These are phyloP conservation scores for Schizophyllum commune DNA, from an alignment of 1,284 basidiomycete genomes.

Conservation along the genomic window DNA sequence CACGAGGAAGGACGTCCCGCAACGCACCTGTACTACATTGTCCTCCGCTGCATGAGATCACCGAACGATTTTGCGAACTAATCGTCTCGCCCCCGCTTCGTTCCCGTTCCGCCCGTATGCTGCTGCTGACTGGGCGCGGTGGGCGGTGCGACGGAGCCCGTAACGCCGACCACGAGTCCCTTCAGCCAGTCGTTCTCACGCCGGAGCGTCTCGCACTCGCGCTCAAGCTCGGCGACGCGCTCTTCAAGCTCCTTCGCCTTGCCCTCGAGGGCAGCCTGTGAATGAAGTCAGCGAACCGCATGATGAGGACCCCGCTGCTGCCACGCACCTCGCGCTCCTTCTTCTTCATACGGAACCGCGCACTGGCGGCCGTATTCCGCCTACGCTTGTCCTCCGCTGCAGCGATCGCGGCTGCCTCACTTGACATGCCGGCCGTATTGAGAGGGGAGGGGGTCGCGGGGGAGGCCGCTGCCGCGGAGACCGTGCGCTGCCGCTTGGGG, in stretches of 20 bases:
- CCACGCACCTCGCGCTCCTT: constrained; percentile 76
- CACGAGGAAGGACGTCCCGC: background rate
- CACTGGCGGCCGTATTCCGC: constrained; percentile 92
- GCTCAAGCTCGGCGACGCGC: constrained; percentile 76
- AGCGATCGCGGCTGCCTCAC: constrained; percentile 22
- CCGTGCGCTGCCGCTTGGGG: constrained; percentile 48
- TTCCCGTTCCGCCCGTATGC: background rate
- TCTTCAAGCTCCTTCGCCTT: constrained; percentile 87
- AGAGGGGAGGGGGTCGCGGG: constrained; percentile 7
- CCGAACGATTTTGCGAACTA: background rate
- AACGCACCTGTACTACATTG: background rate
- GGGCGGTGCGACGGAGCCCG: constrained; percentile 44
- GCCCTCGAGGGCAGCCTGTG: constrained; percentile 70
- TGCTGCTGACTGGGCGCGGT: background rate
- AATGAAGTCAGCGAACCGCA: background rate
- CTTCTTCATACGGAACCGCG: constrained; percentile 98
- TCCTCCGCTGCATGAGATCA: background rate
- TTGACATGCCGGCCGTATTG: constrained; percentile 19
- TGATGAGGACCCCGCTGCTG: background rate
- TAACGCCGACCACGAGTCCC: constrained; percentile 86
- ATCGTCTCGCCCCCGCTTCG: background rate
- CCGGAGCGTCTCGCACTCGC: constrained; percentile 85
- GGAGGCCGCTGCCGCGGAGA: constrained; percentile 29
- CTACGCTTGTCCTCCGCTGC: constrained; percentile 86
- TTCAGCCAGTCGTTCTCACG: constrained; percentile 96